Evolutionary conservation across 2,329 filamentous ascomycete genomes (phyloP).

Genomic region (Aureobasidium sp.): DNA sequence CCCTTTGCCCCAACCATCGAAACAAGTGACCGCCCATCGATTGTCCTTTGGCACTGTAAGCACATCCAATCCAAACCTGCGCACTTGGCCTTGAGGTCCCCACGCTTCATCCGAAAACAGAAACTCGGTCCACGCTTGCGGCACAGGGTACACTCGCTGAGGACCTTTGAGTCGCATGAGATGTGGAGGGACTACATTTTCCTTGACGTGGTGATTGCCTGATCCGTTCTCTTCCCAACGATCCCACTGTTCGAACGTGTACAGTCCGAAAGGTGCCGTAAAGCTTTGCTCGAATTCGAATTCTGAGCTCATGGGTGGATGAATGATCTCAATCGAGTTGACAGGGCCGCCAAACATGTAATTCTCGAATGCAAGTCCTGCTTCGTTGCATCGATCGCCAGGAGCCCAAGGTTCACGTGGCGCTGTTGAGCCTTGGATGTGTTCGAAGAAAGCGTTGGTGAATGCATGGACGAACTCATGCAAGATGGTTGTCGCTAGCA

Average conservation of each 20-base stretch:
- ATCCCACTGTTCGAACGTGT: not conserved
- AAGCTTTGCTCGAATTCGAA: not conserved
- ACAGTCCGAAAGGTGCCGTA: not conserved
- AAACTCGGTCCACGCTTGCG: not conserved
- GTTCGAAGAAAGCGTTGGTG: not conserved
- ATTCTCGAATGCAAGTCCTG: not conserved
- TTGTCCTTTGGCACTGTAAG: too few species aligned
- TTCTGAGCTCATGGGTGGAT: not conserved
- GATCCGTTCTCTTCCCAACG: not conserved
- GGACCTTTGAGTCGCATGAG: too few species aligned
- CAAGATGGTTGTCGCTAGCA: not conserved
- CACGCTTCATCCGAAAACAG: not conserved
- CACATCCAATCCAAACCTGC: too few species aligned
- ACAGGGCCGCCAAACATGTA: not conserved
- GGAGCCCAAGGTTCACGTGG: not conserved
- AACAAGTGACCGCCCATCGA: too few species aligned
- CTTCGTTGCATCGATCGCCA: not conserved
- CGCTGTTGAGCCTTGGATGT: too few species aligned
- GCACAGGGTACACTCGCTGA: not conserved
- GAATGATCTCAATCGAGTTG: too few species aligned
- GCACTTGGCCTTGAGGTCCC: not conserved
- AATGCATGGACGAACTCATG: not conserved
- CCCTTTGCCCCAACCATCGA: too few species aligned
- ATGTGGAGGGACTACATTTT: not conserved
- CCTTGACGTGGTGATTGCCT: too few species aligned